phyloP scores from a whole-genome alignment of 352 stramenopile species.

The Phytophthora brassicae region DNA sequence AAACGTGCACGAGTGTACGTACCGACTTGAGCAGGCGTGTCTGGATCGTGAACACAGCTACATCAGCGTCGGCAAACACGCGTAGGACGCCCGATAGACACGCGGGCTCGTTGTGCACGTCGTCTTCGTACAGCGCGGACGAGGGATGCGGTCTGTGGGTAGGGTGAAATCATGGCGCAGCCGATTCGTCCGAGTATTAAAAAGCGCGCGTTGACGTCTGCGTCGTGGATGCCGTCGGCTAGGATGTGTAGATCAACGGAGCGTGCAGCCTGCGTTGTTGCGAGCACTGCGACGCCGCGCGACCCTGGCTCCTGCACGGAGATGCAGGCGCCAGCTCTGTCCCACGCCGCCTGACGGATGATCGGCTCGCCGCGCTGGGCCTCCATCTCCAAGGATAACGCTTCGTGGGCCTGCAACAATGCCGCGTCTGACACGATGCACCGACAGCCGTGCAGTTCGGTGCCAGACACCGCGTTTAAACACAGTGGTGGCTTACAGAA shows the following conservation, averaged over 20 bases:
- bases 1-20: background rate
- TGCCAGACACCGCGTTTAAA: background rate
- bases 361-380: background rate
- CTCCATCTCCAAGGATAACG: background rate
- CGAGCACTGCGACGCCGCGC: background rate
- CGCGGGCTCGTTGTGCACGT: conserved; percentile 1
- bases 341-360: background rate
- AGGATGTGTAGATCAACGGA: background rate
- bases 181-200: background rate
- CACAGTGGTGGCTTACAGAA: background rate
- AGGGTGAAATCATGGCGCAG: background rate
- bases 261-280: background rate
- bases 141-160: background rate
- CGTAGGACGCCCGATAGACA: background rate
- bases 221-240: background rate
- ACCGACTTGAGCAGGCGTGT: conserved; percentile 2
- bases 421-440: conserved; percentile 1
- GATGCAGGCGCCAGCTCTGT: too few species aligned
- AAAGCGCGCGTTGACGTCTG: conserved; percentile 1
- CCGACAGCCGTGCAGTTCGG: background rate
- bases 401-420: background rate
- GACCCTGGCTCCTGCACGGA: background rate
- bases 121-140: background rate
- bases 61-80: background rate
- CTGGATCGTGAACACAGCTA: background rate